These are phyloP conservation scores for Erigeron canadensis DNA, from an alignment of 129 eudicot genomes.

Conservation along the genomic window DNA sequence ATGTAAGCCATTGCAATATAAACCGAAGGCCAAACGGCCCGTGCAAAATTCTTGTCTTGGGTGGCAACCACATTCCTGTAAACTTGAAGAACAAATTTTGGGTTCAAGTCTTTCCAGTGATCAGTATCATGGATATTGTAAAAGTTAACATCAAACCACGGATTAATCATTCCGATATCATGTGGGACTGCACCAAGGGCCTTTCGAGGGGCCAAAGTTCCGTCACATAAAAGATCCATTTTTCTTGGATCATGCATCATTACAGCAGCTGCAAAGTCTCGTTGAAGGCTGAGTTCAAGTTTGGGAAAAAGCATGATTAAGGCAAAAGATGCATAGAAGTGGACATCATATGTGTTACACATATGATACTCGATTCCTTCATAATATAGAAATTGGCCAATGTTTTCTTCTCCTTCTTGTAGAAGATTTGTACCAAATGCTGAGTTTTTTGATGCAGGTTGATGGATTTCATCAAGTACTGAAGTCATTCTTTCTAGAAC, in stretches of 20 bases:
- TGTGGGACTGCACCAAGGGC: constrained; percentile 98
- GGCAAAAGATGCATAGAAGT: constrained; percentile 90
- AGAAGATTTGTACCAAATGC: constrained; percentile 81
- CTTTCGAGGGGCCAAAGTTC: constrained; percentile 54
- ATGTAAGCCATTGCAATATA: constrained; percentile 92
- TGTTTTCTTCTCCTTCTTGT: constrained; percentile 77
- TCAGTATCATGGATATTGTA: constrained; percentile 70
- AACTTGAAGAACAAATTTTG: constrained; percentile 89
- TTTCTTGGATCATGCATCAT: constrained; percentile 94
- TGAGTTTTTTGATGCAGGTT: constrained; percentile 50
- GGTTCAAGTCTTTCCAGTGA: constrained; percentile 94
- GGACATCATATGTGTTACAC: constrained; percentile 98
- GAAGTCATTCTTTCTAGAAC: constrained; percentile 76
- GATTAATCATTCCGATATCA: constrained; percentile 92
- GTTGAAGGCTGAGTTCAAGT: constrained; percentile 86
- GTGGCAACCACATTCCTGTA: constrained; percentile 84
- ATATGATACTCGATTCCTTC: constrained; percentile 92
- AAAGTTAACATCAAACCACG: constrained; percentile 88
- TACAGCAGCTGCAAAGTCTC: constrained; percentile 98
- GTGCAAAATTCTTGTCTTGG: constrained; percentile 71
- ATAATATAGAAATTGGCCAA: constrained; percentile 86
- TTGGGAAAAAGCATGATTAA: constrained; percentile 76
- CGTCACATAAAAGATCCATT: constrained; percentile 61
- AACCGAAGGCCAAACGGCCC: constrained; percentile 95
- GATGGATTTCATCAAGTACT: constrained; percentile 63